Conservation (phyloP, 495 filamentous ascomycete genomes). For the Trichoderma gamsii region DNA sequence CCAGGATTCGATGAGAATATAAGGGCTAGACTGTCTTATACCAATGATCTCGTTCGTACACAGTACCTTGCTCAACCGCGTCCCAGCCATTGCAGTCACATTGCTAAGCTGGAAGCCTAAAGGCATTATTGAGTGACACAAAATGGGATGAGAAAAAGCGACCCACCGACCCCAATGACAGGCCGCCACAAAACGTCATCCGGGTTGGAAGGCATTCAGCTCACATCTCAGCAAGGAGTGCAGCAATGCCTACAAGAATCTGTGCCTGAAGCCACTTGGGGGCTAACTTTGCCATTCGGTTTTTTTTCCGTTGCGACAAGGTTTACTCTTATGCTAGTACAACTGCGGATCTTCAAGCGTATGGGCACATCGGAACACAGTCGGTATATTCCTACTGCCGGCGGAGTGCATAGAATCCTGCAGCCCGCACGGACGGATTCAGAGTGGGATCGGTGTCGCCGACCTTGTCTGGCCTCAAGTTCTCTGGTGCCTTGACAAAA, state of each 20-base stretch:
- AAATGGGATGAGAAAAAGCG: background rate
- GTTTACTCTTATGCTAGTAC: background rate
- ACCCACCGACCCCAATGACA: background rate
- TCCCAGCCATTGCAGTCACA: background rate
- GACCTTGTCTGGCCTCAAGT: background rate
- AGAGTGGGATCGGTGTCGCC: constrained; percentile 7
- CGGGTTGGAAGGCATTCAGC: background rate
- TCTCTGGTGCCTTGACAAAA: background rate
- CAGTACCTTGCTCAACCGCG: background rate
- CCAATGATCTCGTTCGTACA: background rate
- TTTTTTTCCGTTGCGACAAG: background rate
- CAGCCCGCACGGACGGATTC: constrained; percentile 9
- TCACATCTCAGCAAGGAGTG: background rate
- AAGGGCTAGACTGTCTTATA: background rate
- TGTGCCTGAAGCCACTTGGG: background rate
- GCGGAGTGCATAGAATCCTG: constrained; percentile 1
- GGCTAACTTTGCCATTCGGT: background rate
- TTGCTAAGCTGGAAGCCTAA: background rate
- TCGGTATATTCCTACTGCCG: constrained; percentile 9
- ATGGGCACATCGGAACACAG: background rate
- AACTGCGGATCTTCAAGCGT: background rate
- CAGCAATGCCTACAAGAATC: background rate
- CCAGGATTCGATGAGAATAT: background rate
- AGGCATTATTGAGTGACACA: background rate
- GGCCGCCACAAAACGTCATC: constrained; percentile 8